A percentile compares a stretch with the other conserved stretches of the same genome.
Conservation (phyloP, 1,284 basidiomycete species). For the Hortiboletus rubellus region DNA sequence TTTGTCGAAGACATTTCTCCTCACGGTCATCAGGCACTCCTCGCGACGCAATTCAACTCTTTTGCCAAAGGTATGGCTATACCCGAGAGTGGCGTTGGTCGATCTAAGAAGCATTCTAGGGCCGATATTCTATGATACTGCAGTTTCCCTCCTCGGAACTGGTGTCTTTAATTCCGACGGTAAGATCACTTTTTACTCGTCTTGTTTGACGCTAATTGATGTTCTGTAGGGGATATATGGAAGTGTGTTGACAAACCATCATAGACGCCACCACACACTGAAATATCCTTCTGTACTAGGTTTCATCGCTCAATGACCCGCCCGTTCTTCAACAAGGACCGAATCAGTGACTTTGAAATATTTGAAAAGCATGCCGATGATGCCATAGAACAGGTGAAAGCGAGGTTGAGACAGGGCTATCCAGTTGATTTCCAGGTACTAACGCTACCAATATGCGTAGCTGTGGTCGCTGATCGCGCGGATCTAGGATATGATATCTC, state of each 20-base stretch:
- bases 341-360: constrained; percentile 53
- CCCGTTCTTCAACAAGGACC: constrained; percentile 54
- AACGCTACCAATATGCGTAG: not conserved
- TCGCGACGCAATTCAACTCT: constrained; percentile 42
- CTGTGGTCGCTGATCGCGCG: not conserved
- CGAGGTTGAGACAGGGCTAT: constrained; percentile 42
- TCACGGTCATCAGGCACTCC: constrained; percentile 26
- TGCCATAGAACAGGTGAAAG: constrained; percentile 41
- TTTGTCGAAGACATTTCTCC: no score
- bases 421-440: constrained; percentile 52
- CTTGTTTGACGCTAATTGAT: not conserved
- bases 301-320: constrained; percentile 61
- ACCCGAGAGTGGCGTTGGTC: not conserved
- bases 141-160: constrained; percentile 45
- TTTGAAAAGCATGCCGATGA: constrained; percentile 50
- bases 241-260: constrained; percentile 35
- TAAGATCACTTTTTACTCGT: constrained; percentile 14
- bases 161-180: constrained; percentile 66
- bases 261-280: not conserved
- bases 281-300: constrained; percentile 21
- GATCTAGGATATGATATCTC: constrained; percentile 37
- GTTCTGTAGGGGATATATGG: constrained; percentile 51
- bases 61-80: constrained; percentile 43
- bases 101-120: constrained; percentile 20
- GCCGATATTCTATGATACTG: constrained; percentile 23